phyloP scores from a whole-genome alignment of 2,329 filamentous ascomycete genomes.

The Cladophialophora yegresii region DNA sequence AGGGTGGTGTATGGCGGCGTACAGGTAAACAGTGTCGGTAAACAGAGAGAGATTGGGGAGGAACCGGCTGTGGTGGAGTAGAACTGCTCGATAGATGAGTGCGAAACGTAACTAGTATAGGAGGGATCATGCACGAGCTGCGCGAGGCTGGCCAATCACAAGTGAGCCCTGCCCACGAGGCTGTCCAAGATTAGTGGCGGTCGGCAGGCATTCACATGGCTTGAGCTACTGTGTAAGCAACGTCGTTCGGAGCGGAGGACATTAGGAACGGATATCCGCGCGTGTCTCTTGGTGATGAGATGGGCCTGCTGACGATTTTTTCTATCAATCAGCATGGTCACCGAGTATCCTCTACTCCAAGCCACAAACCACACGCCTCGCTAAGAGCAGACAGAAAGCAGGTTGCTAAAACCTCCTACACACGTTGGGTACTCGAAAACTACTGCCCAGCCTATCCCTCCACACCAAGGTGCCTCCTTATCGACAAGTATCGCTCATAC shows the following conservation, averaged over 20 bases:
- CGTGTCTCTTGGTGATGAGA: background rate
- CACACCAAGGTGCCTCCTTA: conserved; percentile 55
- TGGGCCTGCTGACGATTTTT: background rate
- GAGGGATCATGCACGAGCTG: background rate
- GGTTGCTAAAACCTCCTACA: background rate
- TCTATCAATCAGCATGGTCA: background rate
- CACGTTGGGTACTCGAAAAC: background rate
- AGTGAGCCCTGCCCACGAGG: background rate
- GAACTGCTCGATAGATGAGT: background rate
- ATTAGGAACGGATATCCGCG: background rate
- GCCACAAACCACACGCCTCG: conserved; percentile 1
- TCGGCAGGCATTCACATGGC: background rate
- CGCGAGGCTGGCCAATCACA: background rate
- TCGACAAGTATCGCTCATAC: conserved; percentile 60
- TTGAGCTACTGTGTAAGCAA: no score
- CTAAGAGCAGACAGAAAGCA: background rate
- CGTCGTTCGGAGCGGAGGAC: background rate
- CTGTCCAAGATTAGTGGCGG: background rate
- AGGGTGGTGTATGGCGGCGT: background rate
- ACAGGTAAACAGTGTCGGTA: background rate
- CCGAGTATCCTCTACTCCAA: background rate
- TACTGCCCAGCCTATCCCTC: conserved; percentile 18
- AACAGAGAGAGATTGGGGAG: background rate
- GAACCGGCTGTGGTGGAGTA: background rate
- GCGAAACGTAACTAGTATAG: background rate